Base-by-base conservation (phyloP, 106 monocot genomes). In the Dendrobium catenatum region DNA sequence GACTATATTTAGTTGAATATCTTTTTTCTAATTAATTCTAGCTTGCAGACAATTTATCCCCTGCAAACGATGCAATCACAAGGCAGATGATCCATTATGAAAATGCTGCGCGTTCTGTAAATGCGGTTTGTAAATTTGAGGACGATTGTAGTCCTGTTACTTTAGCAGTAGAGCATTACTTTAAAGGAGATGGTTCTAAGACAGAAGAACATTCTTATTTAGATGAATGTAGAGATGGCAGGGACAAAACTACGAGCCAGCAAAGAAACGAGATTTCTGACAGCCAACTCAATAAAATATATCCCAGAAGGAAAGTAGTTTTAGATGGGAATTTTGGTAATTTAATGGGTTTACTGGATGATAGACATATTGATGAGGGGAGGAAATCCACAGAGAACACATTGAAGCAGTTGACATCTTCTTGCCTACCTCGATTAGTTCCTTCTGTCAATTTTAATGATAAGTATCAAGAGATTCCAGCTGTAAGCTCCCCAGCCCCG, bases 401-500 rank as follows among this genome's bases (percentile, higher is more conserved):
- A 20, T 75, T 87, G 59, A 89, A 85, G 79, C 85, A 78, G 29
- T 77, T 78, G 41, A 80, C 79, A 29, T 85, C 88, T 55, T 83
- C 85, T 73, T 80, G 85, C 49, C 55, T 89, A 29, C 82, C 84
- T 11, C 72, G 81, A 4, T 61, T 90, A 29, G 75, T 79, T 74
- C 81, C 85, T 67, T 75, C 85, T n/a, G 61, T 84, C 76, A 90
- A 85, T 68, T 90, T 89, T 56, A 91, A 68, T 75, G 89, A 90
- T 78, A 91, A 87, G 79, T 70, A 42, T 40, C 86, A 82, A 58
- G 79, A 81, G 27, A 42, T 84, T 72, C 78, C 76, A 54, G 68
- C 44, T 75, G 75, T 75, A 56, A 88, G 79, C 80, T 55, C 86
- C 18, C 80, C 26, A 2, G 72, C 68, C 78, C 80, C 82, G 24